These are phyloP conservation scores for Raphidocelis subcapitata DNA, from an alignment of 139 green algal genomes.

Conservation along the genomic window DNA sequence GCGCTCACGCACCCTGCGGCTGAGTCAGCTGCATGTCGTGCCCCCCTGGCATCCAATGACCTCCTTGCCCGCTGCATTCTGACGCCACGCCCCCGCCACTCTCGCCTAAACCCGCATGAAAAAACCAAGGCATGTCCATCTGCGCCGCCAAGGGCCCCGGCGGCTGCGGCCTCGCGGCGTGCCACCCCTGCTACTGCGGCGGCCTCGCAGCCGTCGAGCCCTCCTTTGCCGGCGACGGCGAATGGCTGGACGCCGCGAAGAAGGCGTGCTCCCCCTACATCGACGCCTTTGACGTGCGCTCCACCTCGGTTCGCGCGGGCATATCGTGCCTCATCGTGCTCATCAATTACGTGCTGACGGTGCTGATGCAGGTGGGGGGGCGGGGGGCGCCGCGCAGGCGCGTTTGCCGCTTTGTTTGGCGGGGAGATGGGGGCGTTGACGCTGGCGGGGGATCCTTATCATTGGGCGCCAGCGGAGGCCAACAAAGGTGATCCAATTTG, in stretches of 20 bases:
- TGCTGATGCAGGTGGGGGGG: constrained; percentile 9
- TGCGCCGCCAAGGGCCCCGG: neutral
- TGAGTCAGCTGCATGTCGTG: too few relatives aligned
- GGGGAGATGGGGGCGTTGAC: too few relatives aligned
- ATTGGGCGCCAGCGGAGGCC: too few relatives aligned
- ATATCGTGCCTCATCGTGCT: constrained; percentile 29
- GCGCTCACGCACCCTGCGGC: too few relatives aligned
- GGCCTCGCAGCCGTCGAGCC: constrained; percentile 11
- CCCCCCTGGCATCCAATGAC: too few relatives aligned
- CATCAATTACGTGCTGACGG: constrained; percentile 45
- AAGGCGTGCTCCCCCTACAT: constrained; percentile 22
- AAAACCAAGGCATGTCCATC: neutral
- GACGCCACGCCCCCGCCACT: too few relatives aligned
- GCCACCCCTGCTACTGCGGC: constrained; percentile 40
- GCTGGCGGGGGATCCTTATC: too few relatives aligned
- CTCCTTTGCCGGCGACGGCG: neutral
- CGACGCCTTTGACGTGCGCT: constrained; percentile 24
- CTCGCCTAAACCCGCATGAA: too few relatives aligned
- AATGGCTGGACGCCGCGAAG: constrained; percentile 2
- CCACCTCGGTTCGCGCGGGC: neutral
- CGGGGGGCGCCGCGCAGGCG: neutral
- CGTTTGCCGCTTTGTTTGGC: too few relatives aligned
- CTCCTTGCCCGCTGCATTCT: too few relatives aligned
- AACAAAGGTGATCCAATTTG: too few relatives aligned
- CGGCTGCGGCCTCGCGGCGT: constrained; percentile 10